Percentiles rank a stretch among this genome's conserved stretches.
phyloP scores from a whole-genome alignment of 768 basidiomycete genomes.

The Termitomyces sp. region DNA sequence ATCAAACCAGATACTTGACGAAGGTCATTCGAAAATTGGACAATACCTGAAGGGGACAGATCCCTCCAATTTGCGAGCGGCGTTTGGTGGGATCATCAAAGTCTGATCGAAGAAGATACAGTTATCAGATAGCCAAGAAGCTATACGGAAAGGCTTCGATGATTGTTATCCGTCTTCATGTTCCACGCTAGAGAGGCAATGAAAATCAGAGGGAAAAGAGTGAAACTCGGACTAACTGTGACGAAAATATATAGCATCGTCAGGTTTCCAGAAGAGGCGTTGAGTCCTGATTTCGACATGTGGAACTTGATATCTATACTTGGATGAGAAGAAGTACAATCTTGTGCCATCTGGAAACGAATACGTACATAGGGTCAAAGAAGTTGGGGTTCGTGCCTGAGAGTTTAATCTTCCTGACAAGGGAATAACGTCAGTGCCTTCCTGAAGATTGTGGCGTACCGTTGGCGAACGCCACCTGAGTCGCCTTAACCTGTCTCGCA shows the following conservation, averaged over 20 bases:
- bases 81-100: too few relatives aligned
- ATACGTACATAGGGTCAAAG: not conserved
- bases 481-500: not conserved
- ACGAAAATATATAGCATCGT: not conserved
- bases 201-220: not conserved
- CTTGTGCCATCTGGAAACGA: not conserved
- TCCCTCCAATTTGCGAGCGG: too few relatives aligned
- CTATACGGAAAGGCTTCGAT: not conserved
- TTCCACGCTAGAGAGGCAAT: not conserved
- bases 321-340: not conserved
- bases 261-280: too few relatives aligned
- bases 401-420: not conserved
- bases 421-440: not conserved
- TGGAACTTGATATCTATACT: not conserved
- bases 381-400: not conserved
- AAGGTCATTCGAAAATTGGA: too few relatives aligned
- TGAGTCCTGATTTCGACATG: too few relatives aligned
- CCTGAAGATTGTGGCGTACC: not conserved
- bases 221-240: not conserved
- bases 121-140: not conserved
- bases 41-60: too few relatives aligned
- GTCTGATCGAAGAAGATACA: not conserved
- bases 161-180: not conserved
- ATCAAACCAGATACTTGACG: too few relatives aligned
- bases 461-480: not conserved